phyloP scores from a whole-genome alignment of 805 yeast genomes.

The Wickerhamomyces pijperi region DNA sequence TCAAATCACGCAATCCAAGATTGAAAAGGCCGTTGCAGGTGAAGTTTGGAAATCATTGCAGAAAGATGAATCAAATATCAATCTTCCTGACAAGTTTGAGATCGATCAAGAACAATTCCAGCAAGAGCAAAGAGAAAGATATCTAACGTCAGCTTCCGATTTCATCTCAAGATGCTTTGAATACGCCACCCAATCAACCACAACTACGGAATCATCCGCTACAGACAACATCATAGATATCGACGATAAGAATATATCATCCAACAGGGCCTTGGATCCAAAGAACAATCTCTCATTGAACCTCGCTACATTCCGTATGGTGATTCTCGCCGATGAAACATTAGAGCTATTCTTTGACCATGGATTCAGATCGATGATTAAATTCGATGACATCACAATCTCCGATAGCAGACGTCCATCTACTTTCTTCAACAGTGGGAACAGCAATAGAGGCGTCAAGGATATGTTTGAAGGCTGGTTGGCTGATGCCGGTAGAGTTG shows the following conservation, averaged over 20 bases:
- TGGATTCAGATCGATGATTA: constrained; percentile 57
- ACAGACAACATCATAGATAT: constrained; percentile 14
- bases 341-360: constrained; percentile 74
- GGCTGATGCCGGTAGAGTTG: constrained; percentile 89
- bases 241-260: constrained; percentile 22
- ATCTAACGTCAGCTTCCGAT: constrained; percentile 75
- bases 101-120: constrained; percentile 55
- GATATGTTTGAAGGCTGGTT: constrained; percentile 85
- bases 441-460: constrained; percentile 39
- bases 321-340: constrained; percentile 85
- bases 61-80: constrained; percentile 27
- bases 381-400: constrained; percentile 28
- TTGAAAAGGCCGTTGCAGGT: constrained; percentile 61
- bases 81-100: constrained; percentile 46
- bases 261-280: constrained; percentile 79
- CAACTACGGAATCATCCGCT: constrained; percentile 39
- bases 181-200: constrained; percentile 37
- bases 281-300: constrained; percentile 62
- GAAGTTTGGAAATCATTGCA: constrained; percentile 30
- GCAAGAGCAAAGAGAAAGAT: constrained; percentile 62
- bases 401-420: too few species aligned
- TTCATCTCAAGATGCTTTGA: constrained; percentile 84
- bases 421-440: too few species aligned
- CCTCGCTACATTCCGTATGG: constrained; percentile 89
- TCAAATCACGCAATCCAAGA: constrained; percentile 44